Evolutionary conservation across 1,284 basidiomycete genomes (phyloP).

Genomic region (Mycosarcoma mackinlayi): DNA sequence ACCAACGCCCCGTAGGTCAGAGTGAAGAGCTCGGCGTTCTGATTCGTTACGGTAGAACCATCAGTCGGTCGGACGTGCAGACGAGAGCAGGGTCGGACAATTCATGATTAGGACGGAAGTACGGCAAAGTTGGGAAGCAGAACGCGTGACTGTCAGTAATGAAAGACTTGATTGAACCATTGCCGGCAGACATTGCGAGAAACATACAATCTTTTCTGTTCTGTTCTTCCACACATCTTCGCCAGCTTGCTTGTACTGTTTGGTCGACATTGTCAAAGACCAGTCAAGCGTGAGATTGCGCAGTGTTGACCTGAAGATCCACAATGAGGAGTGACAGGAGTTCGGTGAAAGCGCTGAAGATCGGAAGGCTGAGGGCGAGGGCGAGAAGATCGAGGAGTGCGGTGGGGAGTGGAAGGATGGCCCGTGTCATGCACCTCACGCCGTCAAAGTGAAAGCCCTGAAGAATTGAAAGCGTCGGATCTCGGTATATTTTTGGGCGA

Average conservation of each 20-base stretch:
- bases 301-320: background rate
- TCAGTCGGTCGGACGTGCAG: too few species aligned
- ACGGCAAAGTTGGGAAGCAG: too few species aligned
- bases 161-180: too few species aligned
- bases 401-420: background rate
- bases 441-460: background rate
- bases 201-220: constrained; percentile 66
- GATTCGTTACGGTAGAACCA: background rate
- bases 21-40: constrained; percentile 94
- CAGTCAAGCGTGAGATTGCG: background rate
- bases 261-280: constrained; percentile 42
- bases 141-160: background rate
- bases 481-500: background rate
- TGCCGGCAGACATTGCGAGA: too few species aligned
- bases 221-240: constrained; percentile 67
- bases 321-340: background rate
- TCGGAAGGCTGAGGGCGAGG: background rate
- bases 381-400: background rate
- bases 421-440: background rate
- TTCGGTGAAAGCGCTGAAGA: background rate
- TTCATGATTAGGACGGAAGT: too few species aligned
- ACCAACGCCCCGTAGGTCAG: constrained; percentile 97
- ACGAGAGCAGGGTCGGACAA: too few species aligned
- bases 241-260: constrained; percentile 63
- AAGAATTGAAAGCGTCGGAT: background rate